phyloP scores from a whole-genome alignment of 192 early-diverging fungal species.

The Gonapodya sp. region DNA sequence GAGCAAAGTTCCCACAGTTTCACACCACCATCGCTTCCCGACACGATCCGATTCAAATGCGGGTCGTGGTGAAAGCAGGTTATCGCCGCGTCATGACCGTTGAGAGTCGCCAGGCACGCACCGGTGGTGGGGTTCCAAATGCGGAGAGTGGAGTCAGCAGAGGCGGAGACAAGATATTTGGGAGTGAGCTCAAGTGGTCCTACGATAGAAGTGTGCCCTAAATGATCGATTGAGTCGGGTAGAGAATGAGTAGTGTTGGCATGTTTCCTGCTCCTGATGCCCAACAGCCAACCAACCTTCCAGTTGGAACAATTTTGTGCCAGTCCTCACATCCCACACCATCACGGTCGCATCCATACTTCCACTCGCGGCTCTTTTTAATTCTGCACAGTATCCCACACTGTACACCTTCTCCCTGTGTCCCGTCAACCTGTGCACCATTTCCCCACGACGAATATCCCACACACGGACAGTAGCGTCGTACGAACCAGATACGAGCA shows the following conservation, averaged over 20 bases:
- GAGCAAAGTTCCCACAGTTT: conserved; percentile 90
- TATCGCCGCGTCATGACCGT: conserved; percentile 76
- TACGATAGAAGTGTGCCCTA: conserved; percentile 88
- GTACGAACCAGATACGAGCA: conserved; percentile 84
- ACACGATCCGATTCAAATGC: conserved; percentile 76
- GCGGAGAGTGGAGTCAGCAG: conserved; percentile 85
- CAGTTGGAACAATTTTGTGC: conserved; percentile 60
- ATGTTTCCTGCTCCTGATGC: no score
- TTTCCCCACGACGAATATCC: conserved; percentile 71
- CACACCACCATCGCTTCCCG: conserved; percentile 84
- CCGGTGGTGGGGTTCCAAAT: conserved; percentile 72
- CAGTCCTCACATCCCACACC: conserved; percentile 85
- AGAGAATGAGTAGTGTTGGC: background rate
- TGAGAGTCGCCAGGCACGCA: conserved; percentile 54
- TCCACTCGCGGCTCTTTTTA: conserved; percentile 78
- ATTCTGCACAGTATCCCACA: conserved; percentile 76
- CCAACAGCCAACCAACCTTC: conserved; percentile 45
- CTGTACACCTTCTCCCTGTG: conserved; percentile 94
- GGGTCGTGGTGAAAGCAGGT: conserved; percentile 97
- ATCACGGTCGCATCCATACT: conserved; percentile 88
- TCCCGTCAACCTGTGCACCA: conserved; percentile 65
- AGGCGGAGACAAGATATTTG: conserved; percentile 81
- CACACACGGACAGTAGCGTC: conserved; percentile 89
- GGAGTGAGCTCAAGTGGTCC: conserved; percentile 80
- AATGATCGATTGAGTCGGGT: background rate